Conservation (phyloP, 192 early-diverging fungal genomes). For the Glomus cerebriforme region DNA sequence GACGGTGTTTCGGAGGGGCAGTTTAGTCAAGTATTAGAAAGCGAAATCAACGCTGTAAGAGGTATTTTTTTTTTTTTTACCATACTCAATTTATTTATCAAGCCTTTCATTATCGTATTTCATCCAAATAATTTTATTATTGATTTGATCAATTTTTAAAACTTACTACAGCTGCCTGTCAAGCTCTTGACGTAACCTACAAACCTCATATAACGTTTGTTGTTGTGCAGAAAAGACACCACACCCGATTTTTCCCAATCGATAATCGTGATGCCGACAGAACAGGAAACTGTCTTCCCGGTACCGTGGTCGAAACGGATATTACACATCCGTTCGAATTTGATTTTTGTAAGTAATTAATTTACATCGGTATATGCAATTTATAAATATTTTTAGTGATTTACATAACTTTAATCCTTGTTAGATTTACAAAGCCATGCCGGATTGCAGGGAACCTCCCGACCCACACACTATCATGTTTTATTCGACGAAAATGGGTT, state of each 20-base stretch:
- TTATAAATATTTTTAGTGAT: not conserved
- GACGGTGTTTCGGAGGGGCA: slow-evolving; percentile 92
- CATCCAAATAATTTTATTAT: not conserved
- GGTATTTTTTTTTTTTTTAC: slow-evolving; percentile 19
- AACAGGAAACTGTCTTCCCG: slow-evolving; percentile 80
- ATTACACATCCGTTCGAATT: slow-evolving; percentile 80
- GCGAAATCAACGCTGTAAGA: slow-evolving; percentile 71
- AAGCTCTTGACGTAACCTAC: slow-evolving; percentile 67
- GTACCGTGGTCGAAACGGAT: slow-evolving; percentile 74
- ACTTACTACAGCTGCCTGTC: slow-evolving; percentile 58
- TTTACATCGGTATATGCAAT: not conserved
- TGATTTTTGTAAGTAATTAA: slow-evolving; percentile 70
- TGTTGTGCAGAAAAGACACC: slow-evolving; percentile 88
- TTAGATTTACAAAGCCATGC: slow-evolving; percentile 82
- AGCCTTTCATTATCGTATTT: slow-evolving; percentile 25
- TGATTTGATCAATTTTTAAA: slow-evolving; percentile 26
- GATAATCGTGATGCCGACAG: slow-evolving; percentile 61
- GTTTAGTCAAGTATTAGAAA: slow-evolving; percentile 71
- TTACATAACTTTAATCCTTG: not conserved
- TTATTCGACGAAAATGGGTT: slow-evolving; percentile 86
- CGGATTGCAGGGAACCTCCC: slow-evolving; percentile 90
- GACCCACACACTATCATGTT: slow-evolving; percentile 93
- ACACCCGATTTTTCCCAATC: slow-evolving; percentile 81
- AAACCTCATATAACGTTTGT: slow-evolving; percentile 80
- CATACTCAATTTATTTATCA: not conserved